phyloP scores from a whole-genome alignment of 345 rosid genomes.

The Brassica cretica region DNA sequence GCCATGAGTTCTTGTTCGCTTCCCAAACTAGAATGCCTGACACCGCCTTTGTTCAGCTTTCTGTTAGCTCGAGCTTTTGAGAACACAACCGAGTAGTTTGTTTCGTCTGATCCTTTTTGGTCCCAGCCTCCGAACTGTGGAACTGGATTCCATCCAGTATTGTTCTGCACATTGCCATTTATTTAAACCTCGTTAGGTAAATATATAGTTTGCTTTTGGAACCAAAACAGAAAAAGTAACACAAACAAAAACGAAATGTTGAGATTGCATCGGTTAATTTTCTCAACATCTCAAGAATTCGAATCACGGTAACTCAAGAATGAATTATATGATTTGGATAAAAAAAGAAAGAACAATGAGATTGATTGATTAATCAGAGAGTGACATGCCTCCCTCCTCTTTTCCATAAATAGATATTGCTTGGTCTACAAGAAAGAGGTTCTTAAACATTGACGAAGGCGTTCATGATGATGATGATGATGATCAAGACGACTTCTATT shows the following conservation, averaged over 20 bases:
- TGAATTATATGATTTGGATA: neutral
- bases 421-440: conserved; percentile 24
- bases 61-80: conserved; percentile 65
- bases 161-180: conserved; percentile 44
- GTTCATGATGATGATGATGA: conserved; percentile 33
- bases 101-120: conserved; percentile 45
- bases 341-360: neutral
- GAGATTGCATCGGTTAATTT: conserved; percentile 35
- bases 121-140: conserved; percentile 92
- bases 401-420: conserved; percentile 31
- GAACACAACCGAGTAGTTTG: conserved; percentile 68
- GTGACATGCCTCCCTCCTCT: conserved; percentile 37
- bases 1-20: conserved; percentile 49
- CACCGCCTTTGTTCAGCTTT: conserved; percentile 57
- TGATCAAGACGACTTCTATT: conserved; percentile 18
- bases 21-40: conserved; percentile 52
- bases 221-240: neutral
- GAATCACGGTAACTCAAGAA: neutral
- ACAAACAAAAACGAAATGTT: neutral
- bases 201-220: neutral
- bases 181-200: conserved; percentile 6
- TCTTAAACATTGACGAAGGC: conserved; percentile 21
- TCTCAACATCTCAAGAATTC: conserved; percentile 19
- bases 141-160: conserved; percentile 48
- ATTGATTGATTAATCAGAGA: neutral